These are phyloP conservation scores for Paxillus involutus DNA, from an alignment of 768 basidiomycete species.

Conservation along the genomic window DNA sequence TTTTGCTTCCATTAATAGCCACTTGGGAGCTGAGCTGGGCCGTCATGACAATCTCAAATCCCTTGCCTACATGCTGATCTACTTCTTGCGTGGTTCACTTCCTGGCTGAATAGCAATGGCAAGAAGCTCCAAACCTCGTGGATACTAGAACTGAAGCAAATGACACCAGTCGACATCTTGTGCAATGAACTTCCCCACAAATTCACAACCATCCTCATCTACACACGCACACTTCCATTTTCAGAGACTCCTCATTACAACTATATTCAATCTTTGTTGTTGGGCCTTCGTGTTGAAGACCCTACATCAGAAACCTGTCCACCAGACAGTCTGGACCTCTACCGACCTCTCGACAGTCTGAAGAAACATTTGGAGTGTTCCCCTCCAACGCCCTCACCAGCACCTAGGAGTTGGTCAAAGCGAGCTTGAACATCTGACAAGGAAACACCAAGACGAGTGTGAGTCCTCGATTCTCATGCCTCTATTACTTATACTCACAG, in stretches of 20 bases:
- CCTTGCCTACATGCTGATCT: background rate
- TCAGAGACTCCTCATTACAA: constrained; percentile 1
- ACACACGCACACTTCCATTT: background rate
- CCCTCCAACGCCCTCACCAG: no score
- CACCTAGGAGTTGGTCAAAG: no score
- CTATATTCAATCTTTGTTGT: background rate
- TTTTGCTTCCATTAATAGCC: background rate
- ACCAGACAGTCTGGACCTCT: no score
- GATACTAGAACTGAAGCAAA: background rate
- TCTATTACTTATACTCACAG: no score
- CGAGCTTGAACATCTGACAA: no score
- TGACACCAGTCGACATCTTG: background rate
- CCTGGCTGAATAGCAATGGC: no score
- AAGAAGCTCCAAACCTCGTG: background rate
- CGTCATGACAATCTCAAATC: background rate
- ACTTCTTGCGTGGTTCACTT: background rate
- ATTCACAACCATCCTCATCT: background rate
- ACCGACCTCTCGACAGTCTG: no score
- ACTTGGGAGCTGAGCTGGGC: background rate
- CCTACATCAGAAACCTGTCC: background rate
- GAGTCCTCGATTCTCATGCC: no score
- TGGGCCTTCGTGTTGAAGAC: background rate
- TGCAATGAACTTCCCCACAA: background rate
- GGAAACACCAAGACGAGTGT: no score
- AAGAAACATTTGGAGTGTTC: no score